Evolutionary conservation across 2,329 filamentous ascomycete species (phyloP).

Genomic region (Rutstroemia sp.): DNA sequence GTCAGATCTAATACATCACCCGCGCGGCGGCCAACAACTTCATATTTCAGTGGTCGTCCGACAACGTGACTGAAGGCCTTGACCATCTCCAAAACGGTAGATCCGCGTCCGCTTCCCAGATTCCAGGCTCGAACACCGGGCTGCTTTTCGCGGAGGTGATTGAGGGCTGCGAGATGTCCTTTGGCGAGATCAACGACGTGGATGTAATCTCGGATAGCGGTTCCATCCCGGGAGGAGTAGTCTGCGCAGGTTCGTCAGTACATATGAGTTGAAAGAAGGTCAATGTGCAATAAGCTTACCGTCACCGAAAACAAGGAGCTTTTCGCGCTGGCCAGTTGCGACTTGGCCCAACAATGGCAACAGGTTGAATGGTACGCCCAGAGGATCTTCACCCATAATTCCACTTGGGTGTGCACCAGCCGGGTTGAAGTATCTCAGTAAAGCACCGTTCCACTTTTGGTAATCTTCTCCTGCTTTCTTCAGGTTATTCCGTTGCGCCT

Average conservation of each 20-base stretch:
- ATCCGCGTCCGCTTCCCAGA: constrained; percentile 86
- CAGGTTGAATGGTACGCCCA: constrained; percentile 92
- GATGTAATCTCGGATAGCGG: constrained; percentile 96
- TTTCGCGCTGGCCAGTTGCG: constrained; percentile 88
- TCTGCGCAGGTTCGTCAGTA: constrained; percentile 44
- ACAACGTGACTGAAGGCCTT: constrained; percentile 86
- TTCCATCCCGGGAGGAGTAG: constrained; percentile 84
- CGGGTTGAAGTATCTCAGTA: constrained; percentile 97
- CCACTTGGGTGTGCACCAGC: constrained; percentile 90
- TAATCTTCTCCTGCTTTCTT: constrained; percentile 71
- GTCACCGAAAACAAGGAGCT: constrained; percentile 89
- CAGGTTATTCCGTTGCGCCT: constrained; percentile 75
- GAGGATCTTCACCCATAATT: constrained; percentile 96
- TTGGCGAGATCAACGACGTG: constrained; percentile 85
- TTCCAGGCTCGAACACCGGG: constrained; percentile 96
- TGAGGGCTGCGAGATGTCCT: constrained; percentile 82
- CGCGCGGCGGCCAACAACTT: constrained; percentile 72
- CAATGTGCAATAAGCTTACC: constrained; percentile 46
- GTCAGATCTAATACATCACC: constrained; percentile 95
- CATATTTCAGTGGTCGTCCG: constrained; percentile 77
- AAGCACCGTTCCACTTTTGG: constrained; percentile 84
- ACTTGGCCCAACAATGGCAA: constrained; percentile 92
- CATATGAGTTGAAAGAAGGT: neutral
- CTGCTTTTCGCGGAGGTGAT: constrained; percentile 75
- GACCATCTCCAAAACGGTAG: constrained; percentile 96